Conservation (phyloP, 129 eudicot genomes). For the Silybum marianum region DNA sequence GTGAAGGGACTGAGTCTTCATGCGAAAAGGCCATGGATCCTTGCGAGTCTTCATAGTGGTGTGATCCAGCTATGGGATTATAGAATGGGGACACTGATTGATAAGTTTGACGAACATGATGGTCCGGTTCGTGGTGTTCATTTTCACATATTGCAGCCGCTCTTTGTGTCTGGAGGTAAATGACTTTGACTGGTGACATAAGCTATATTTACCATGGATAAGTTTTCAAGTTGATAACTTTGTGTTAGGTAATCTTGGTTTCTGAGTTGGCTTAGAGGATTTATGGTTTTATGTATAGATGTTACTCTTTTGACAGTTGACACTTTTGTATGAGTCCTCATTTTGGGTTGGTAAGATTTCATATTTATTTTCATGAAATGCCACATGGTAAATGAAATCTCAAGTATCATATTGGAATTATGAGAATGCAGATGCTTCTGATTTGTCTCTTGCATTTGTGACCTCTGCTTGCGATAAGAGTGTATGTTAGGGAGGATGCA, state of each 20-base stretch:
- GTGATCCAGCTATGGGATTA: slow-evolving; percentile 63
- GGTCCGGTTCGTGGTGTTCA: slow-evolving; percentile 58
- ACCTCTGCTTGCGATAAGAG: background rate
- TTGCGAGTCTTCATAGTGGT: slow-evolving; percentile 56
- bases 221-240: background rate
- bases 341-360: background rate
- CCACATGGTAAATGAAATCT: background rate
- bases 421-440: background rate
- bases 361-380: background rate
- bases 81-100: slow-evolving; percentile 56
- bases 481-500: background rate
- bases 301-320: background rate
- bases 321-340: background rate
- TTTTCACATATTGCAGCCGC: slow-evolving; percentile 48
- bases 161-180: slow-evolving; percentile 47
- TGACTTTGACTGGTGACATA: background rate
- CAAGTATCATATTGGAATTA: background rate
- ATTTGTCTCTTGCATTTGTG: background rate
- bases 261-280: background rate
- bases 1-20: slow-evolving; percentile 56
- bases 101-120: slow-evolving; percentile 53
- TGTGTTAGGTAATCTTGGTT: background rate
- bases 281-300: background rate
- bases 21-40: slow-evolving; percentile 53
- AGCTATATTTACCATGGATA: background rate